Evolutionary conservation across 129 eudicot genomes (phyloP), one percentile per base, ranked within the genome.

Genomic region (Flaveria trinervia): DNA sequence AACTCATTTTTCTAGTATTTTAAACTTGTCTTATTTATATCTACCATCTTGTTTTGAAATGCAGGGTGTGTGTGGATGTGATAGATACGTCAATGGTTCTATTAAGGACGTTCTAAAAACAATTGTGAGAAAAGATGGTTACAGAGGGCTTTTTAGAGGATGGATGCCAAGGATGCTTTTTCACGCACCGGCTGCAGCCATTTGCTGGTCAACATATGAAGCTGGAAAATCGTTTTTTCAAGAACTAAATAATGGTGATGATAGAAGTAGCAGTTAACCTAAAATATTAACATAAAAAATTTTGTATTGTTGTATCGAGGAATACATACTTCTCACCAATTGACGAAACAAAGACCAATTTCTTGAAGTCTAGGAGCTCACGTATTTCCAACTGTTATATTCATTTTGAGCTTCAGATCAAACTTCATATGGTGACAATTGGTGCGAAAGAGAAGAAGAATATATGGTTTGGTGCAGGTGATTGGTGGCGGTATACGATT

Each of bases 41-140:
- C 39, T 61, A 3, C 67, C 2, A 44, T 39, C 65, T 66, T 46
- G 17, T 54, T 28, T 60, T 43, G 17, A 16, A 59, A 26, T 82
- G 80, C 92, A 89, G 93, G 97, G 97, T 46, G 88, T 92, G 23
- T 92, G 96, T 74, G 97, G 97, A 65, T 92, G 97, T 70, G 97
- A 92, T 79, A 86, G 97, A 87, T 92, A 85, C 28, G 81, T 48
- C 2, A 82, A 81, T 33, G 90, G 92, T 43, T 92, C 97, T 0
- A 89, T 92, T 30, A 64, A 71, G 13, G 91, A 92, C 76, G 97
- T 92, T 45, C 20, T 89, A 41, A 78, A 78, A 80, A 92, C 89
- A 39, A 80, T 92, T 59, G 68, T 92, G 39, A 76, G 83, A 79
- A 92, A 89, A 75, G 97, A 92, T 25, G 97, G 97, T 66, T 92